These are phyloP conservation scores for Boletus bicolor DNA, from an alignment of 768 basidiomycete species.

Conservation along the genomic window DNA sequence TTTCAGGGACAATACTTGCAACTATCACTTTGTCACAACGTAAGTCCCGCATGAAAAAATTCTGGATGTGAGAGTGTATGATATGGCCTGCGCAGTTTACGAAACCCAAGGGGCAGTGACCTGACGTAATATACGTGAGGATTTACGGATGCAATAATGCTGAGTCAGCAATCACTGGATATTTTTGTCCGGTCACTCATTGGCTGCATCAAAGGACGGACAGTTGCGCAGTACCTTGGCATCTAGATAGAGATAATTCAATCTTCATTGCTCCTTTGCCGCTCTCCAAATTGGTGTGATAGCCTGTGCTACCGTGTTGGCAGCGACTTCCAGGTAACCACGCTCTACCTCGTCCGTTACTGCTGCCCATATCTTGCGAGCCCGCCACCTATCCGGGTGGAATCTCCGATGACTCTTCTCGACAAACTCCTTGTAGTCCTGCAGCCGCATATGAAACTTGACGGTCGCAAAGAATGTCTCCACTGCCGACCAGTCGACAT, in stretches of 20 bases:
- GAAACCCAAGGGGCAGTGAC: too few relatives aligned
- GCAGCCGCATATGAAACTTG: slow-evolving; percentile 47
- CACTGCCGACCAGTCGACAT: slow-evolving; percentile 69
- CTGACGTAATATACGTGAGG: too few relatives aligned
- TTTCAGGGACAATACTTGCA: not conserved
- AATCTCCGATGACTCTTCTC: slow-evolving; percentile 72
- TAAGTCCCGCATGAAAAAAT: not conserved
- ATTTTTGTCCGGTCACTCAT: too few relatives aligned
- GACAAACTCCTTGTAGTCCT: slow-evolving; percentile 64
- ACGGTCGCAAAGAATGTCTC: slow-evolving; percentile 65
- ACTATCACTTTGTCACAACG: not conserved
- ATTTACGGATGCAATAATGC: too few relatives aligned
- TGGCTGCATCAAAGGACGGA: not conserved
- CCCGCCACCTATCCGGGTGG: slow-evolving; percentile 79
- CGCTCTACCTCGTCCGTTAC: slow-evolving; percentile 57
- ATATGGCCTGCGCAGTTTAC: too few relatives aligned
- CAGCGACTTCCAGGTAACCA: slow-evolving; percentile 63
- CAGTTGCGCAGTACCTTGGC: not conserved
- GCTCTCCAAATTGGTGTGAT: slow-evolving; percentile 66
- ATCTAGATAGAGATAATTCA: not conserved
- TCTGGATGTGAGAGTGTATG: not conserved
- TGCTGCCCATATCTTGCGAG: slow-evolving; percentile 57
- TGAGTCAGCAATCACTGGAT: too few relatives aligned
- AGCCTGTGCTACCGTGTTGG: slow-evolving; percentile 71
- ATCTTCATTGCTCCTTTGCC: slow-evolving; percentile 30